These are phyloP conservation scores for Lactifluus subvellereus DNA, from an alignment of 768 basidiomycete species.

Conservation along the genomic window DNA sequence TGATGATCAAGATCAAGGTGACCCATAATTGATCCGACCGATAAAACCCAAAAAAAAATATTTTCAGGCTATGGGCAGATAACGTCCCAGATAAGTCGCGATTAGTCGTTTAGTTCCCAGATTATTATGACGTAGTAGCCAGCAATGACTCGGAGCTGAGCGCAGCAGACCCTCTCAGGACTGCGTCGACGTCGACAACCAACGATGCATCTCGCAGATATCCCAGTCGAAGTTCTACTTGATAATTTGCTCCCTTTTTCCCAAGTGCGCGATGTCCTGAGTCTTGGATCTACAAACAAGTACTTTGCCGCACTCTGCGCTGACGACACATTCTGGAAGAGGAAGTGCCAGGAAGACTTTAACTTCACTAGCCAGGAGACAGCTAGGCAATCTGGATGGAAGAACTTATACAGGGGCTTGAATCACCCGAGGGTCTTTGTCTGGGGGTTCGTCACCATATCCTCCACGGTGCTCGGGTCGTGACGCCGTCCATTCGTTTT, in stretches of 20 bases:
- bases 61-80: not conserved
- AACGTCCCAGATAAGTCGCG: not conserved
- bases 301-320: slow-evolving; percentile 54
- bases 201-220: slow-evolving; percentile 41
- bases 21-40: not conserved
- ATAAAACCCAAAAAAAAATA: not conserved
- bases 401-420: slow-evolving; percentile 69
- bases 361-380: slow-evolving; percentile 70
- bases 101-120: not conserved
- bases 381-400: slow-evolving; percentile 74
- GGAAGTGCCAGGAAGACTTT: slow-evolving; percentile 61
- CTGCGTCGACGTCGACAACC: not conserved
- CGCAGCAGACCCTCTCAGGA: not conserved
- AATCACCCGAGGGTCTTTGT: slow-evolving; percentile 46
- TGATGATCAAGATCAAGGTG: not conserved
- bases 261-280: slow-evolving; percentile 48
- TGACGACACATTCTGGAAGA: slow-evolving; percentile 79
- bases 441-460: slow-evolving; percentile 48
- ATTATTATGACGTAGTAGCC: no score
- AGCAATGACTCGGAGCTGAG: not conserved
- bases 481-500: not conserved
- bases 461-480: not conserved
- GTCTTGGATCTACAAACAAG: slow-evolving; percentile 56
- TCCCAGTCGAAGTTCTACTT: slow-evolving; percentile 74
- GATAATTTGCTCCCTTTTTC: slow-evolving; percentile 65